Conservation (phyloP, 228 moss, liverwort and hornwort genomes). For the Sphagnum magellanicum region DNA sequence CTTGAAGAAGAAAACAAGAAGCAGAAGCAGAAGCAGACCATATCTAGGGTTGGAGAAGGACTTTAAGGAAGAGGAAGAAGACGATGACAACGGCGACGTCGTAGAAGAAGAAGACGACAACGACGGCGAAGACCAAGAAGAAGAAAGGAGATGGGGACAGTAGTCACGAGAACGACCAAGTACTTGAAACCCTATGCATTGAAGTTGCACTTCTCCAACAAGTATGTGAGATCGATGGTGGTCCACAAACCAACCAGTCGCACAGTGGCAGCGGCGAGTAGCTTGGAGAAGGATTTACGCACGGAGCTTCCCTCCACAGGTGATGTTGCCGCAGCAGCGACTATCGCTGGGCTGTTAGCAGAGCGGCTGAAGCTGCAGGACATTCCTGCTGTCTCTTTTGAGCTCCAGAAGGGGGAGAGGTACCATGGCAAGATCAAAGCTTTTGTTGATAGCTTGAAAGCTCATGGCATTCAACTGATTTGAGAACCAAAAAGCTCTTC, state of each 20-base stretch:
- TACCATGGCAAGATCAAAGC: slow-evolving; percentile 91
- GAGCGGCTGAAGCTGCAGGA: slow-evolving; percentile 64
- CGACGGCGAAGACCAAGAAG: too few species aligned
- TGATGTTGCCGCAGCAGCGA: slow-evolving; percentile 61
- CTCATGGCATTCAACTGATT: slow-evolving; percentile 61
- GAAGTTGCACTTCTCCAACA: slow-evolving; percentile 79
- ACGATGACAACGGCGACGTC: too few species aligned
- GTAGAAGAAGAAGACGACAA: too few species aligned
- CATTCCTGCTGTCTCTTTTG: slow-evolving; percentile 66
- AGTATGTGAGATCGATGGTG: slow-evolving; percentile 77
- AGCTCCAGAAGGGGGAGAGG: slow-evolving; percentile 58
- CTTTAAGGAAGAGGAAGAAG: too few species aligned
- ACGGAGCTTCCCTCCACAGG: slow-evolving; percentile 37
- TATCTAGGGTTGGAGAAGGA: too few species aligned
- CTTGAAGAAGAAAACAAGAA: too few species aligned
- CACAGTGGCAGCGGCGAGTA: slow-evolving; percentile 66
- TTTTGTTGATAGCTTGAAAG: slow-evolving; percentile 63
- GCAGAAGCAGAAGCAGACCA: too few species aligned
- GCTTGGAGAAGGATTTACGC: slow-evolving; percentile 66
- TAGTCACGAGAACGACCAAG: slow-evolving; percentile 55
- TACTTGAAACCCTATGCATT: slow-evolving; percentile 81
- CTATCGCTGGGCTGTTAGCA: slow-evolving; percentile 54
- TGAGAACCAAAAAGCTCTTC: slow-evolving; percentile 7
- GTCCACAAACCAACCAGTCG: slow-evolving; percentile 71
- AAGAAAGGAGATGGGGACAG: too few species aligned